Base-by-base conservation (phyloP, 768 basidiomycete species). In the Lactifluus echinatus region DNA sequence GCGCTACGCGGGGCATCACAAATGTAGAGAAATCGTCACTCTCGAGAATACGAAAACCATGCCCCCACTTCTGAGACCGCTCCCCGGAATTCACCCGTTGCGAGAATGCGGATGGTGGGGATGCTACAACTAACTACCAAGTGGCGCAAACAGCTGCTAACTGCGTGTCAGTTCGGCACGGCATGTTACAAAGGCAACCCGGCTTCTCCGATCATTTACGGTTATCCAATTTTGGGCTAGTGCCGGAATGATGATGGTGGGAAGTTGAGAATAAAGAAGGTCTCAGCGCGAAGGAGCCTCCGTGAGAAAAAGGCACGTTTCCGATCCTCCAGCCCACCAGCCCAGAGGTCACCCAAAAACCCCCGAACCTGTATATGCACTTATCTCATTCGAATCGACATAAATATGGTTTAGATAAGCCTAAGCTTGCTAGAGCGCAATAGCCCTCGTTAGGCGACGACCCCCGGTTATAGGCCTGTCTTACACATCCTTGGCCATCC, bases 1-100 rank as follows among this genome's bases (percentile, higher is more conserved):
- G 50, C 50, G 50, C 29, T 47, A 47, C 56, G 50, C 56, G 56
- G 50, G 54, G 49, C 49, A 33, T 37, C 55, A 33, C 48, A n/a
- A n/a, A 17, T n/a, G 17, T 21, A 2, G 36, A 24, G 24, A 37
- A 50, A 50, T 4, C 17, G 15, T 37, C n/a, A n/a, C 36, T 50
- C 36, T 10, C 36, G 26, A 4, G 2, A 39, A 51, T 40, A 40
- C 19, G 29, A 42, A 29, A 21, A 29, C n/a, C 12, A 17, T 24
- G 49, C 24, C 8, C 26, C 50, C 19, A 29, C 39, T 31, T 10
- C n/a, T n/a, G n/a, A n/a, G n/a, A n/a, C n/a, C n/a, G n/a, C n/a
- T n/a, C n/a, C n/a, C n/a, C n/a, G n/a, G n/a, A n/a, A n/a, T n/a
- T n/a, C n/a, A n/a, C n/a, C n/a, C n/a, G n/a, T n/a, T n/a, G n/a